These are phyloP conservation scores for Pseudopithomyces maydicus DNA, from an alignment of 2,329 filamentous ascomycete genomes.

Conservation along the genomic window DNA sequence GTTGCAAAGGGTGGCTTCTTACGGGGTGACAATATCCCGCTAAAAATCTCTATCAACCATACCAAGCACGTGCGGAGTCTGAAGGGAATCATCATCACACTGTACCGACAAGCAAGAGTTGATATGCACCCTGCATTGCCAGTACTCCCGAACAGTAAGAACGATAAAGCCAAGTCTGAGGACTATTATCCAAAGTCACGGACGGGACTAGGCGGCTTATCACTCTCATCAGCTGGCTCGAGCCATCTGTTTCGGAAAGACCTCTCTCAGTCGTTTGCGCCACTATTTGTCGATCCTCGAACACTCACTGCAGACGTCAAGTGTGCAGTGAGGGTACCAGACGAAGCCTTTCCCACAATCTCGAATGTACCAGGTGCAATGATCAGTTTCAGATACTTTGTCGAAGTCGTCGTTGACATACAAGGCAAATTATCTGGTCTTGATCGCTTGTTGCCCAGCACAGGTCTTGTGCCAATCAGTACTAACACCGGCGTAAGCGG, in stretches of 20 bases:
- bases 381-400: slow-evolving; percentile 92
- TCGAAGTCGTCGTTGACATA: slow-evolving; percentile 91
- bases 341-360: slow-evolving; percentile 92
- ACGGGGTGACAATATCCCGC: slow-evolving; percentile 79
- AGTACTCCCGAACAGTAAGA: slow-evolving; percentile 65
- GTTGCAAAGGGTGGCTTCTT: slow-evolving; percentile 81
- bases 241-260: slow-evolving; percentile 96
- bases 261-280: slow-evolving; percentile 83
- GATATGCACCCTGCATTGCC: slow-evolving; percentile 75
- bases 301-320: slow-evolving; percentile 81
- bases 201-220: slow-evolving; percentile 84
- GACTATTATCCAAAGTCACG: slow-evolving; percentile 87
- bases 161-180: slow-evolving; percentile 73
- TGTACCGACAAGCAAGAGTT: slow-evolving; percentile 89
- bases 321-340: slow-evolving; percentile 82
- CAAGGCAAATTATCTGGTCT: slow-evolving; percentile 84
- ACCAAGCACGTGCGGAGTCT: slow-evolving; percentile 89
- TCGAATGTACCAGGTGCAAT: slow-evolving; percentile 86
- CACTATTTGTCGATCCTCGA: slow-evolving; percentile 82
- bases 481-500: slow-evolving; percentile 41
- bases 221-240: slow-evolving; percentile 82
- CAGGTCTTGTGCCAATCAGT: slow-evolving; percentile 57
- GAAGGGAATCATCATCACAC: slow-evolving; percentile 88
- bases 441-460: slow-evolving; percentile 65
- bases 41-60: slow-evolving; percentile 83